Evolutionary conservation across 108 stramenopile genomes (phyloP).

Genomic region (Nitzschia sp.): DNA sequence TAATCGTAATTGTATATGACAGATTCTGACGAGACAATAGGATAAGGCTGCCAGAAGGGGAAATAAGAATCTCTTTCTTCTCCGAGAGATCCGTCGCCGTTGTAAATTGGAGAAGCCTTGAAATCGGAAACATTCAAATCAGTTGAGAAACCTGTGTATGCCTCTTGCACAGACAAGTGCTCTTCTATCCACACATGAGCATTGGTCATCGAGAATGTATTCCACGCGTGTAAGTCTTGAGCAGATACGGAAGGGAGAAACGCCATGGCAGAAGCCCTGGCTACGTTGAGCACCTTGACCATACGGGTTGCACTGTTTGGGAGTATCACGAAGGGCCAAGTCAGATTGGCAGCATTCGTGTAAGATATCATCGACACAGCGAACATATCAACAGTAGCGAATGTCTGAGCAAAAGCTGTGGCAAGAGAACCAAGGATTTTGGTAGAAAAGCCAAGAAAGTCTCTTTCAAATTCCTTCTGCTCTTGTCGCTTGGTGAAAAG

Average conservation of each 20-base stretch:
- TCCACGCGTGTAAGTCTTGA: too few relatives aligned
- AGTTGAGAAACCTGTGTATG: too few relatives aligned
- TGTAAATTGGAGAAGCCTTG: too few relatives aligned
- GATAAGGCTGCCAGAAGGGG: constrained; percentile 1
- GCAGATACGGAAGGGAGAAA: too few relatives aligned
- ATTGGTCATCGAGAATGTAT: too few relatives aligned
- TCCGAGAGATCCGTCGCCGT: too few relatives aligned
- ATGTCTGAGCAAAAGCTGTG: neutral
- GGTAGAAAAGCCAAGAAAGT: neutral
- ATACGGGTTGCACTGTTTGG: constrained; percentile 3
- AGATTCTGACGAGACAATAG: neutral
- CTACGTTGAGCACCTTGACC: neutral
- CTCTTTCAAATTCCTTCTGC: neutral
- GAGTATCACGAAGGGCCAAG: constrained; percentile 17
- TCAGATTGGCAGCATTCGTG: neutral
- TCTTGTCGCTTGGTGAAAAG: neutral
- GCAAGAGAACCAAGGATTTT: neutral
- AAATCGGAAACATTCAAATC: too few relatives aligned
- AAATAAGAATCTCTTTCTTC: too few relatives aligned
- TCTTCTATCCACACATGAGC: too few relatives aligned
- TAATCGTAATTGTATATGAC: too few relatives aligned
- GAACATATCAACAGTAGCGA: constrained; percentile 1
- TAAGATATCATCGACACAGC: neutral
- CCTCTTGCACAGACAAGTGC: too few relatives aligned
- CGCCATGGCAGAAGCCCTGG: too few relatives aligned